These are phyloP conservation scores for Phytophthora sp. DNA, from an alignment of 352 stramenopile species.

Conservation along the genomic window DNA sequence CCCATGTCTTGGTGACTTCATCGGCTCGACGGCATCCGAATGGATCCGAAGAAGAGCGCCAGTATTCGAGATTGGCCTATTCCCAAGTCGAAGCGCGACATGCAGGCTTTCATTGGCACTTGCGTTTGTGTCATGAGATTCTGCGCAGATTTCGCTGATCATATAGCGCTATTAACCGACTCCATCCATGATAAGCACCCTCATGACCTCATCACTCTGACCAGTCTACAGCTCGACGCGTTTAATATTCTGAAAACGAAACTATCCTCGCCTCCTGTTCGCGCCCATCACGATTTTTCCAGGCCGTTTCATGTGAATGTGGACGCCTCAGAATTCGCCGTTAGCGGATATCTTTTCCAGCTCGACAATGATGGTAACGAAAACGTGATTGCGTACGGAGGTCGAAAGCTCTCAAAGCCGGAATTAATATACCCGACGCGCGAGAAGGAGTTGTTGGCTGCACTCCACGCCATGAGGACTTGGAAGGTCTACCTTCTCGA, in stretches of 20 bases:
- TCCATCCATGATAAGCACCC: not conserved
- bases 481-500: no score
- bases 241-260: constrained; percentile 6
- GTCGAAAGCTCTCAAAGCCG: not conserved
- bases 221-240: not conserved
- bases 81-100: constrained; percentile 14
- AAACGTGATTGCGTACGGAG: not conserved
- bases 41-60: constrained; percentile 24
- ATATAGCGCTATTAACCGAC: not conserved
- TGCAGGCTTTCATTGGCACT: constrained; percentile 22
- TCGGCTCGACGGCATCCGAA: constrained; percentile 9
- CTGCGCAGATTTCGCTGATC: constrained; percentile 4
- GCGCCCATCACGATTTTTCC: constrained; percentile 12
- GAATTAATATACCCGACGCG: not conserved
- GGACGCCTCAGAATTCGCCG: constrained; percentile 18
- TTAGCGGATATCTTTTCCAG: constrained; percentile 29
- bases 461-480: no score
- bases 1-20: constrained; percentile 2
- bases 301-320: constrained; percentile 11
- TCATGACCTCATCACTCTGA: not conserved
- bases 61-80: constrained; percentile 18
- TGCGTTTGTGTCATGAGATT: constrained; percentile 21
- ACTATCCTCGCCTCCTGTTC: constrained; percentile 10
- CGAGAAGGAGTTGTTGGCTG: no score
- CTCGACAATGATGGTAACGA: not conserved